Conservation (phyloP, 2,329 filamentous ascomycete genomes). For the Aspergillus intermedius region DNA sequence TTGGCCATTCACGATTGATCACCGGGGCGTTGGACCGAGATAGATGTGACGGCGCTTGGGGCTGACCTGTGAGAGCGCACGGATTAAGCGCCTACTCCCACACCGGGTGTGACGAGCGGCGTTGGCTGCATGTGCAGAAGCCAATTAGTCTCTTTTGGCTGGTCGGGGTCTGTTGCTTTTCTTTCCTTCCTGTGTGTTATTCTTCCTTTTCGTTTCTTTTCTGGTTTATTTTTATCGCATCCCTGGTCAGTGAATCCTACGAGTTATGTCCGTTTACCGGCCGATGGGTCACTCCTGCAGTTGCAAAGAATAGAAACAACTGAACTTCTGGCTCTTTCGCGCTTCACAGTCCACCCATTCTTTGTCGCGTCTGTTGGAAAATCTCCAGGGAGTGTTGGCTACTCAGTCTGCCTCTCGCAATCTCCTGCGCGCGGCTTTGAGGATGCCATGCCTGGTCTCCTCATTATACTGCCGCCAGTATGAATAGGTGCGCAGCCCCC, state of each 20-base stretch:
- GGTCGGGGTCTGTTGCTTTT: slow-evolving; percentile 14
- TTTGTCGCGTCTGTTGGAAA: slow-evolving; percentile 10
- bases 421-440: slow-evolving; percentile 13
- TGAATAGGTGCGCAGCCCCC: slow-evolving; percentile 31
- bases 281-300: slow-evolving; percentile 8
- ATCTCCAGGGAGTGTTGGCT: not conserved
- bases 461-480: slow-evolving; percentile 26
- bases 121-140: not conserved
- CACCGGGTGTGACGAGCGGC: slow-evolving; percentile 27
- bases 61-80: slow-evolving; percentile 11
- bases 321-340: slow-evolving; percentile 7
- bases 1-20: not conserved
- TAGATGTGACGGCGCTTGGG: not conserved
- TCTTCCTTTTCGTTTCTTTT: not conserved
- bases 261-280: slow-evolving; percentile 7
- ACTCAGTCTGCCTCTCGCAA: slow-evolving; percentile 4
- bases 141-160: not conserved
- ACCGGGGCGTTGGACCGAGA: too few species aligned
- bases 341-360: slow-evolving; percentile 11
- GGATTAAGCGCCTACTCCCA: slow-evolving; percentile 24
- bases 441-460: slow-evolving; percentile 22
- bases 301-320: slow-evolving; percentile 26
- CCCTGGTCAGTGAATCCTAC: slow-evolving; percentile 13
- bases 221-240: slow-evolving; percentile 22
- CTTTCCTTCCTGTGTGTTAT: slow-evolving; percentile 3